These are phyloP conservation scores for Mitragyna speciosa DNA, from an alignment of 257 asterid genomes.

Conservation along the genomic window DNA sequence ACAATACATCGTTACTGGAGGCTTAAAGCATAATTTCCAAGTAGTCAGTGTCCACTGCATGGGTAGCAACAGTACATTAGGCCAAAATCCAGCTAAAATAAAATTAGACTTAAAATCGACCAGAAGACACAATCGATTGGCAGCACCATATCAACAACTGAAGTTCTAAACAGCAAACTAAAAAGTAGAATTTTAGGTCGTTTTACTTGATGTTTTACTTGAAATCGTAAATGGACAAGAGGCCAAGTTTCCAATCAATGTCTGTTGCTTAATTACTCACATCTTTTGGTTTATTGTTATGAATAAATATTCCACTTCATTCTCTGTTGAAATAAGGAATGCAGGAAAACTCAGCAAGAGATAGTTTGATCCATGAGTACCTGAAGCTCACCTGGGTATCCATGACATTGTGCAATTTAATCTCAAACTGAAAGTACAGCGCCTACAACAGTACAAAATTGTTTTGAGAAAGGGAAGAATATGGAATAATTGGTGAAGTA, in stretches of 20 bases:
- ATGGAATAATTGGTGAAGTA: too few species aligned
- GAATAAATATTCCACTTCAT: neutral
- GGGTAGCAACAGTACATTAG: neutral
- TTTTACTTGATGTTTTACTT: neutral
- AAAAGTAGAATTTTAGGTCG: neutral
- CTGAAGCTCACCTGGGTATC: constrained; percentile 17
- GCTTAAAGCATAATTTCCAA: neutral
- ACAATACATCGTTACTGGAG: neutral
- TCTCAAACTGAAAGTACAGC: constrained; percentile 11
- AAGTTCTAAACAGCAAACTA: neutral
- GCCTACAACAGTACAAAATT: neutral
- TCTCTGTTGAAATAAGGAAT: neutral
- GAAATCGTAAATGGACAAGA: neutral
- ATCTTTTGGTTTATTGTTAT: neutral
- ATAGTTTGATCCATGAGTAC: neutral
- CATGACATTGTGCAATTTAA: constrained; percentile 23
- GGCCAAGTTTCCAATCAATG: neutral
- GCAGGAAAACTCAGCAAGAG: neutral
- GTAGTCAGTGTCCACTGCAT: neutral
- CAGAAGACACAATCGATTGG: neutral
- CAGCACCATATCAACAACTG: neutral
- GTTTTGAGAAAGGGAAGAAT: neutral
- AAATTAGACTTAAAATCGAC: neutral
- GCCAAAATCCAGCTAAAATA: neutral
- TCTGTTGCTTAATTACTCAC: neutral